These are phyloP conservation scores for Metschnikowia vanudenii DNA, from an alignment of 805 yeast species.

Conservation along the genomic window DNA sequence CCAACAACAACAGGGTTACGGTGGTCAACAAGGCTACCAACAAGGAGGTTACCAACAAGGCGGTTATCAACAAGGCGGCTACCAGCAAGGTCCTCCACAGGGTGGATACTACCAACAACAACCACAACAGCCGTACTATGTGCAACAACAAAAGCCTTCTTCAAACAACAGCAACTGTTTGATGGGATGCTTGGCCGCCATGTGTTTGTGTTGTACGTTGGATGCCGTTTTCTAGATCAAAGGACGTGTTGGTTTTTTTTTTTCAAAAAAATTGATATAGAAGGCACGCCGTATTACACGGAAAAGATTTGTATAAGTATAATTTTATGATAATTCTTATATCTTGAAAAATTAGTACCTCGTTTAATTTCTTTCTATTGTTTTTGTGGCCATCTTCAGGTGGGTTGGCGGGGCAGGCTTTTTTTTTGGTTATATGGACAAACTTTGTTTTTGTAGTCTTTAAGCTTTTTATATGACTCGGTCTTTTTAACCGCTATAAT, in stretches of 20 bases:
- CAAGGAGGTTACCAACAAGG: constrained; percentile 11
- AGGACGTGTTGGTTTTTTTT: neutral
- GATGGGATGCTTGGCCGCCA: constrained; percentile 41
- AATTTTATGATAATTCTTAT: too few relatives aligned
- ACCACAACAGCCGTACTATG: constrained; percentile 40
- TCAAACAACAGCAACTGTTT: constrained; percentile 34
- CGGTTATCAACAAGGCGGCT: constrained; percentile 13
- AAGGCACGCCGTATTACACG: too few relatives aligned
- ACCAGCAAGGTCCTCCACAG: constrained; percentile 26
- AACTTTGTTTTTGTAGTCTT: too few relatives aligned
- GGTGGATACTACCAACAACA: constrained; percentile 40
- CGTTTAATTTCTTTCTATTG: too few relatives aligned
- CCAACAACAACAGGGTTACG: constrained; percentile 15
- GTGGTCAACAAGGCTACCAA: neutral
- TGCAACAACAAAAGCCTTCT: constrained; percentile 36
- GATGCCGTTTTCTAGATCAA: constrained; percentile 24
- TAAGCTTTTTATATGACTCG: too few relatives aligned
- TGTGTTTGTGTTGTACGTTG: constrained; percentile 38
- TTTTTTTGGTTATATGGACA: too few relatives aligned
- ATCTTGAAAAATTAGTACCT: too few relatives aligned
- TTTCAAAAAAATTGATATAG: too few relatives aligned
- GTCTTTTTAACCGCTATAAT: too few relatives aligned
- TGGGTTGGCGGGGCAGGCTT: too few relatives aligned
- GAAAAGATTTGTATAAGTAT: too few relatives aligned
- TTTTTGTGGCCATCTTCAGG: too few relatives aligned